These are phyloP conservation scores for Clitopilus passeckerianus DNA, from an alignment of 768 basidiomycete genomes.

Conservation along the genomic window DNA sequence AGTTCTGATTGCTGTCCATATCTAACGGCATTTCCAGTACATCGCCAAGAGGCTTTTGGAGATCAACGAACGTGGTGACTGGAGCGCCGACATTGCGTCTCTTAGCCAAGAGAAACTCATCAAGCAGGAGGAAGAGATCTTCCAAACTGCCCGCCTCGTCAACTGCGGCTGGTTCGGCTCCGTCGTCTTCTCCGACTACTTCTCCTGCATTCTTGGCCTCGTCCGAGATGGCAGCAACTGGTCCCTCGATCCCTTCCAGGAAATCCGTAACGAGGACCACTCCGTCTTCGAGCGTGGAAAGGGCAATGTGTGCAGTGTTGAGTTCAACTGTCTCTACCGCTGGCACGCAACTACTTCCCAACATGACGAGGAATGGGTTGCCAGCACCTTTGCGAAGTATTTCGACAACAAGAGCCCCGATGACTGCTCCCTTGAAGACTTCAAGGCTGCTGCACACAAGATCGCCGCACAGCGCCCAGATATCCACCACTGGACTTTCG, in stretches of 20 bases:
- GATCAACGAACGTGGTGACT: constrained; percentile 74
- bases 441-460: constrained; percentile 38
- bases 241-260: constrained; percentile 76
- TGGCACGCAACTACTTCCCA: constrained; percentile 79
- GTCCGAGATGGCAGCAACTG: constrained; percentile 71
- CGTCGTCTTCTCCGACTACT: constrained; percentile 81
- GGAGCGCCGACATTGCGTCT: constrained; percentile 41
- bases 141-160: constrained; percentile 73
- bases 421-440: constrained; percentile 40
- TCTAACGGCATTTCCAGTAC: constrained; percentile 40
- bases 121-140: constrained; percentile 72
- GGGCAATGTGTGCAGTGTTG: constrained; percentile 80
- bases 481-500: constrained; percentile 63
- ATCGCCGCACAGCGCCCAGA: constrained; percentile 38
- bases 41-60: constrained; percentile 74
- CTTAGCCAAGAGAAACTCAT: constrained; percentile 33
- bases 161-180: constrained; percentile 76
- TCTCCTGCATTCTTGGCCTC: constrained; percentile 76
- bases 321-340: constrained; percentile 86
- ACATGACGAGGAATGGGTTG: constrained; percentile 70
- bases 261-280: constrained; percentile 62
- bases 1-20: neutral
- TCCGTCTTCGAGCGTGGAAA: constrained; percentile 71
- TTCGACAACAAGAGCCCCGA: constrained; percentile 54
- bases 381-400: constrained; percentile 37